phyloP scores from a whole-genome alignment of 306 rosid species.

The Vachellia collinsii region DNA sequence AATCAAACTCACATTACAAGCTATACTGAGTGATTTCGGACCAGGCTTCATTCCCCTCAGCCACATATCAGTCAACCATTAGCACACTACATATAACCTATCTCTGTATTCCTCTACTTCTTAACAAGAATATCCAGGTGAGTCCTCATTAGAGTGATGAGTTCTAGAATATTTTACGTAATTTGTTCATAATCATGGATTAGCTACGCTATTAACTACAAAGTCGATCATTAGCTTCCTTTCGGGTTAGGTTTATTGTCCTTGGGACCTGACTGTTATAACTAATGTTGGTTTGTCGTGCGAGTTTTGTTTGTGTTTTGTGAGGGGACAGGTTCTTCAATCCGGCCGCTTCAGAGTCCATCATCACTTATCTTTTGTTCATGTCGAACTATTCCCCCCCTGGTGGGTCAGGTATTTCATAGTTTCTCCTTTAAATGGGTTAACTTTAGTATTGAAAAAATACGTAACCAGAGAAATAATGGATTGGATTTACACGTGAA shows the following conservation, averaged over 20 bases:
- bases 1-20: constrained; percentile 6
- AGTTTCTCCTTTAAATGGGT: constrained; percentile 14
- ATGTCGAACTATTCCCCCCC: constrained; percentile 30
- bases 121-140: not conserved
- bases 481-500: constrained; percentile 42
- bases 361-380: constrained; percentile 27
- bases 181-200: constrained; percentile 33
- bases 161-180: constrained; percentile 14
- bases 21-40: constrained; percentile 64
- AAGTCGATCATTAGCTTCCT: constrained; percentile 30
- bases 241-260: not conserved
- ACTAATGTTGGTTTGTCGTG: constrained; percentile 12
- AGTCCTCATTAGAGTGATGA: constrained; percentile 1
- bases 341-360: constrained; percentile 24
- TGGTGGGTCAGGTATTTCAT: constrained; percentile 25
- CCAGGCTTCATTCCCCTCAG: constrained; percentile 97
- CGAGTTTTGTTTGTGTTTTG: constrained; percentile 27
- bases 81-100: not conserved
- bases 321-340: constrained; percentile 22
- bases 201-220: constrained; percentile 7
- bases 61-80: constrained; percentile 24
- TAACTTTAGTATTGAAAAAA: constrained; percentile 13
- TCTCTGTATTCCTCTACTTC: not conserved
- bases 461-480: not conserved
- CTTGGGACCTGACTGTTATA: constrained; percentile 20